A percentile compares a stretch with the other conserved stretches of the same genome.
Evolutionary conservation across 2,329 filamentous ascomycete genomes (phyloP).

Genomic region (Paecilomyces sp.): DNA sequence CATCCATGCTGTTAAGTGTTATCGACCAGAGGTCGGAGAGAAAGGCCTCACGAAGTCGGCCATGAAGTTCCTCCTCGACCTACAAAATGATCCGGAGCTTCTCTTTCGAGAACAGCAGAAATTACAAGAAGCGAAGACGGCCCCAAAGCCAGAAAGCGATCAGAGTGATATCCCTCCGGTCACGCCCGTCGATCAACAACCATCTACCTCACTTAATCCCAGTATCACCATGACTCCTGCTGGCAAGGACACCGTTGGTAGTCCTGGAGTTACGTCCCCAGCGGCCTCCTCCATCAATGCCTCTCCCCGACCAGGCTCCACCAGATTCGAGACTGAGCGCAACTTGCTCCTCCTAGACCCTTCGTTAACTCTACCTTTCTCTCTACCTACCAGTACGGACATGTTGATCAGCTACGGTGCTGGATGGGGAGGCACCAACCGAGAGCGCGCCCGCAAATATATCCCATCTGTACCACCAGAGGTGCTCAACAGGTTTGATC

Average conservation of each 20-base stretch:
- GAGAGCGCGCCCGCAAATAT: slow-evolving; percentile 88
- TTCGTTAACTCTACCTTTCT: slow-evolving; percentile 87
- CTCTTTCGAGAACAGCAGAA: slow-evolving; percentile 35
- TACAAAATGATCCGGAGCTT: slow-evolving; percentile 67
- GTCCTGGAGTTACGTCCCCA: slow-evolving; percentile 10
- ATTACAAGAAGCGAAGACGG: slow-evolving; percentile 14
- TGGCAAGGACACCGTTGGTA: slow-evolving; percentile 1
- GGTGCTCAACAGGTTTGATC: slow-evolving; percentile 81
- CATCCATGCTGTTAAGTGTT: slow-evolving; percentile 85
- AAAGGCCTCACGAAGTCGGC: slow-evolving; percentile 84
- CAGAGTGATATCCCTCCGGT: slow-evolving; percentile 17
- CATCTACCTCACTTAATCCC: slow-evolving; percentile 1
- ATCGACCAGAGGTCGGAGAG: slow-evolving; percentile 90
- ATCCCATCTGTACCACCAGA: slow-evolving; percentile 92
- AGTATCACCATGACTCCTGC: neutral
- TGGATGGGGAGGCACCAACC: slow-evolving; percentile 86
- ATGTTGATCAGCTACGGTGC: slow-evolving; percentile 96
- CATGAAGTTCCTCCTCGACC: slow-evolving; percentile 72
- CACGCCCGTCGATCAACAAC: slow-evolving; percentile 18
- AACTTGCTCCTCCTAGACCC: slow-evolving; percentile 67
- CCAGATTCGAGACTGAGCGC: slow-evolving; percentile 6
- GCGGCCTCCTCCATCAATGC: slow-evolving; percentile 13
- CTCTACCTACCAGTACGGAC: slow-evolving; percentile 90
- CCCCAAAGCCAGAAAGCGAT: neutral
- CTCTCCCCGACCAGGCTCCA: slow-evolving; percentile 2